These are phyloP conservation scores for Rhizopus arrhizus DNA, from an alignment of 371 early-diverging fungal species.

Conservation along the genomic window DNA sequence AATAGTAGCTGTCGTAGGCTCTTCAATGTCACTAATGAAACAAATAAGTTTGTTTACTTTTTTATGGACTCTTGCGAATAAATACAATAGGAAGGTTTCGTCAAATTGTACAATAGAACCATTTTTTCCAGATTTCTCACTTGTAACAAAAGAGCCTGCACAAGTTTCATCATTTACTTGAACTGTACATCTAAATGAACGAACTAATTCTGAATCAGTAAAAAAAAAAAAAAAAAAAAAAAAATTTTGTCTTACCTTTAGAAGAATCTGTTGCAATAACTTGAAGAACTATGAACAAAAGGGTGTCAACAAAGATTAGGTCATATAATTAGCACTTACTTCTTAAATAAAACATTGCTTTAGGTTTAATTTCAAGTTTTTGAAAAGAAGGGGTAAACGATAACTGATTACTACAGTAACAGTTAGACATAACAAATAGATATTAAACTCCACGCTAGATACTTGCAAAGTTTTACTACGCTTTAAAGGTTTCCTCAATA, in stretches of 20 bases:
- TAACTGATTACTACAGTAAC: neutral
- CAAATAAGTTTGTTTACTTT: neutral
- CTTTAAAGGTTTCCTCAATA: conserved; percentile 26
- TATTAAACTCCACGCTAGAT: neutral
- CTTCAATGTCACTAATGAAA: conserved; percentile 30
- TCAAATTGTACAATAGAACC: conserved; percentile 35
- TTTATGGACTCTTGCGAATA: neutral
- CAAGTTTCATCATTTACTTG: conserved; percentile 36
- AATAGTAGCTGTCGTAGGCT: conserved; percentile 26
- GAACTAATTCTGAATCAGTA: no score
- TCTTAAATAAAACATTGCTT: conserved; percentile 39
- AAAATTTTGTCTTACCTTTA: conserved; percentile 23
- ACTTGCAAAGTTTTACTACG: conserved; percentile 30
- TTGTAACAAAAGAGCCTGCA: conserved; percentile 23
- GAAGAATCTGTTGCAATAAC: conserved; percentile 32
- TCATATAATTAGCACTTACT: conserved; percentile 8
- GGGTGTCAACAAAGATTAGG: neutral
- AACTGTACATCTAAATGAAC: conserved; percentile 28
- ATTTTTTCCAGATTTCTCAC: conserved; percentile 34
- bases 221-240: neutral
- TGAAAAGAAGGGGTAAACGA: neutral
- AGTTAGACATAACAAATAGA: neutral
- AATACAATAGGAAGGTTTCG: conserved; percentile 42
- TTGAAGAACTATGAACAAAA: conserved; percentile 23
- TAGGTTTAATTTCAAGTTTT: conserved; percentile 19